These are phyloP conservation scores for Ceratobasidium sp. DNA, from an alignment of 1,284 basidiomycete species.

Conservation along the genomic window DNA sequence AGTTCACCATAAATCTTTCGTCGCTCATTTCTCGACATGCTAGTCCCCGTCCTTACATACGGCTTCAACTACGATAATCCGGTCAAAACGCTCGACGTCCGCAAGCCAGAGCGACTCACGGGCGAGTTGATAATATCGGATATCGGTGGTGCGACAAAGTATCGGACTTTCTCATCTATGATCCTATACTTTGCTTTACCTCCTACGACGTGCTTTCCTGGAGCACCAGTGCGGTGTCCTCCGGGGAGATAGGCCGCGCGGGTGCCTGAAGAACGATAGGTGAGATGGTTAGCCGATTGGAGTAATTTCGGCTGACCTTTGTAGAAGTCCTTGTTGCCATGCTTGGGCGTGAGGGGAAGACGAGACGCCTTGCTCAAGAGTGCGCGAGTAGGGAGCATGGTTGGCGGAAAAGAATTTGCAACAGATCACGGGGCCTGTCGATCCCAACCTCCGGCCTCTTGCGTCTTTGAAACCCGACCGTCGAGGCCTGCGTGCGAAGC, in stretches of 20 bases:
- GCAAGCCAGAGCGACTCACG: slow-evolving; percentile 57
- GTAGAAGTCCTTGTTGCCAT: slow-evolving; percentile 92
- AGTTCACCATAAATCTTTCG: slow-evolving; percentile 41
- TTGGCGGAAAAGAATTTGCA: slow-evolving; percentile 1
- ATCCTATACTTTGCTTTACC: slow-evolving; percentile 80
- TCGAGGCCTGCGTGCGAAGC: no score
- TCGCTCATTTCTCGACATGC: slow-evolving; percentile 23
- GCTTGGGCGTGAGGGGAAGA: slow-evolving; percentile 77
- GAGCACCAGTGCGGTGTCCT: slow-evolving; percentile 85
- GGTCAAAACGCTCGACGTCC: neutral
- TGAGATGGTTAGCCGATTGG: neutral
- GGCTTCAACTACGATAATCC: slow-evolving; percentile 55
- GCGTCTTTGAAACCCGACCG: neutral
- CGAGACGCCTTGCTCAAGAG: slow-evolving; percentile 64
- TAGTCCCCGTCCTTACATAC: slow-evolving; percentile 52
- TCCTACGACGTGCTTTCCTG: slow-evolving; percentile 77
- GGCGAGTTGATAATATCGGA: slow-evolving; percentile 66
- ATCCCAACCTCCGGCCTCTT: slow-evolving; percentile 3
- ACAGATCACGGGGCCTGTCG: neutral
- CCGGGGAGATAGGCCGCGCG: slow-evolving; percentile 81
- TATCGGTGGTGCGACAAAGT: slow-evolving; percentile 79
- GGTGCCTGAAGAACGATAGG: slow-evolving; percentile 63
- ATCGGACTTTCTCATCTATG: slow-evolving; percentile 79
- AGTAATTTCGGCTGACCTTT: slow-evolving; percentile 65
- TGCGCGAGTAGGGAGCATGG: slow-evolving; percentile 43